Evolutionary conservation across 2,329 filamentous ascomycete species (phyloP), one percentile per base, ranked within the genome.

Genomic region (Pyricularia sp.): DNA sequence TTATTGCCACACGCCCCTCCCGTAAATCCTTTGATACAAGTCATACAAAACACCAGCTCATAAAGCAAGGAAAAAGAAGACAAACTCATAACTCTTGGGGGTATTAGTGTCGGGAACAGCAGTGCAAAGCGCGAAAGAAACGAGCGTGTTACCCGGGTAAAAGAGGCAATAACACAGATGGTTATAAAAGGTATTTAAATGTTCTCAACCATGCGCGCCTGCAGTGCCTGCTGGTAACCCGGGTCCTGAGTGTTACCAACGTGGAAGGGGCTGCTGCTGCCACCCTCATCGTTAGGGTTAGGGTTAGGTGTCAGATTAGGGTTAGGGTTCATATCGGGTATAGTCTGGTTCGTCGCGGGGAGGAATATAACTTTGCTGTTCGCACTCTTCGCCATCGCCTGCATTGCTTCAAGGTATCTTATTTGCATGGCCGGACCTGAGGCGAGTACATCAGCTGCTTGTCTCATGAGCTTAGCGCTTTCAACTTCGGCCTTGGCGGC

Each of bases 381-480:
- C 65, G 93, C 92, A 0, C 88, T 88, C 86, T 97, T 98, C 75
- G 95, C 95, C 94, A 99, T 99, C 61, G 92, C 88, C 79, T 98
- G 95, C 94, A 98, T 98, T 4, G 95, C 94, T 82, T 99, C 95
- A 73, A 99, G 90, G 80, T 98, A 98, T 73, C 94, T 86, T 82
- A 97, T 97, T 82, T 97, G 94, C 95, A 99, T 99, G 74, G 95
- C 95, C 2, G 95, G 95, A 0, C 94, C 94, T 20, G 89, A 93
- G 71, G 88, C 92, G 66, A 99, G 81, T 74, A 98, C 97, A 77
- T 99, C 94, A 78, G 95, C 95, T 55, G 95, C 94, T 81, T 95
- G 89, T 75, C 90, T 87, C 92, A 92, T 96, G 77, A 98, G 84
- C 81, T 97, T 97, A 80, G 95, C 94, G 68, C 90, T 90, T 81